phyloP scores from a whole-genome alignment of 2,329 filamentous ascomycete species.

The Pseudocercospora pini-densiflorae region DNA sequence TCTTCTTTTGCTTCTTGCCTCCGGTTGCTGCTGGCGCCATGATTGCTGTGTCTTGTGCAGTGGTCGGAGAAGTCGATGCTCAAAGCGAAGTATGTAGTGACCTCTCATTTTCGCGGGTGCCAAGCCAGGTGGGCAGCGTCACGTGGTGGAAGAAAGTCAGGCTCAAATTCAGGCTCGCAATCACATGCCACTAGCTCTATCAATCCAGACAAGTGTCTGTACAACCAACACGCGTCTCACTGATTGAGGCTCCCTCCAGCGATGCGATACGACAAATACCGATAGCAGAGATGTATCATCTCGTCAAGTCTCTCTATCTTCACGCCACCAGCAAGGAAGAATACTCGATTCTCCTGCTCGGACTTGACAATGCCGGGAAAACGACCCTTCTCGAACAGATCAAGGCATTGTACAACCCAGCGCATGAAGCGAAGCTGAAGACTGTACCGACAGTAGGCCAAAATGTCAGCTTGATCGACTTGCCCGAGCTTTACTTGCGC shows the following conservation, averaged over 20 bases:
- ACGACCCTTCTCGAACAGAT: constrained; percentile 97
- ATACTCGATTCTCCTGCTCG: constrained; percentile 95
- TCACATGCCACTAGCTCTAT: background rate
- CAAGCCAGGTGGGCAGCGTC: constrained; percentile 5
- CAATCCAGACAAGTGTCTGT: constrained; percentile 6
- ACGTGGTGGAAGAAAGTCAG: background rate
- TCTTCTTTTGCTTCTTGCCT: constrained; percentile 83
- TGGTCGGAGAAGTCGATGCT: constrained; percentile 5
- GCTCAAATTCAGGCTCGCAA: background rate
- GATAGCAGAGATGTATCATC: constrained; percentile 77
- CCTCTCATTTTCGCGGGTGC: background rate
- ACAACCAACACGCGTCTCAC: constrained; percentile 1
- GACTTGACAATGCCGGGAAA: constrained; percentile 97
- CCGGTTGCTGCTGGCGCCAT: constrained; percentile 57
- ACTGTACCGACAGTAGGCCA: constrained; percentile 97
- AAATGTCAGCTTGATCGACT: constrained; percentile 88
- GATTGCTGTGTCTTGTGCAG: constrained; percentile 25
- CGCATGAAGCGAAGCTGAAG: constrained; percentile 71
- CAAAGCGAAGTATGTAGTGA: background rate
- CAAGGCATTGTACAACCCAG: constrained; percentile 76
- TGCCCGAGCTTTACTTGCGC: constrained; percentile 96
- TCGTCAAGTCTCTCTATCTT: constrained; percentile 91
- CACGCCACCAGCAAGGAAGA: constrained; percentile 99
- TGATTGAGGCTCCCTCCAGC: background rate
- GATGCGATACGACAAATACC: constrained; percentile 15